Conservation (phyloP, 371 early-diverging fungal species). For the Nosema granulosis region DNA sequence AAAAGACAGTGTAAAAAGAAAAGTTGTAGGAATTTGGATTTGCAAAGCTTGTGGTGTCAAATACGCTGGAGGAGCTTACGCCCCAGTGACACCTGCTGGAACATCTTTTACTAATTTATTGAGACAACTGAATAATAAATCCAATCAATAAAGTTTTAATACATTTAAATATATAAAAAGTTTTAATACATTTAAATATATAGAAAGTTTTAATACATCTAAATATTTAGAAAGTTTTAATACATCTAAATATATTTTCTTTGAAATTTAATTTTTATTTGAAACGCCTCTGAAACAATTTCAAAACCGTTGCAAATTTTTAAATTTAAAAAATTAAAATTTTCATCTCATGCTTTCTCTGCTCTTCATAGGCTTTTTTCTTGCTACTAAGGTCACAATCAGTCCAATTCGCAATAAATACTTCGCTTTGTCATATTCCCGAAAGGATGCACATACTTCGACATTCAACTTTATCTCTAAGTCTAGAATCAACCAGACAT, state of each 20-base stretch:
- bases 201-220: background rate
- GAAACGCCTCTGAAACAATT: too few species aligned
- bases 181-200: background rate
- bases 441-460: background rate
- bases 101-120: slow-evolving; percentile 53
- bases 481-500: background rate
- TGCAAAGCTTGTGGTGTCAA: slow-evolving; percentile 90
- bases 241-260: background rate
- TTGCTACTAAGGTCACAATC: background rate
- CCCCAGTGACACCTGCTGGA: slow-evolving; percentile 69
- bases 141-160: background rate
- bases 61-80: slow-evolving; percentile 98
- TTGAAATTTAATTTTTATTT: too few species aligned
- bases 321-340: background rate
- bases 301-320: too few species aligned
- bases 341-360: background rate
- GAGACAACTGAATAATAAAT: slow-evolving; percentile 23
- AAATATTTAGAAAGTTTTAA: background rate
- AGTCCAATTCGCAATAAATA: background rate
- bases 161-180: background rate
- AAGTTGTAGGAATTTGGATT: slow-evolving; percentile 97
- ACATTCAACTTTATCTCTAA: background rate
- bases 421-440: background rate
- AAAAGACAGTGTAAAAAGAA: slow-evolving; percentile 86
- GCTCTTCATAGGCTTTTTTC: background rate